phyloP scores from a whole-genome alignment of 768 basidiomycete genomes.

The Hypholoma fasciculare region DNA sequence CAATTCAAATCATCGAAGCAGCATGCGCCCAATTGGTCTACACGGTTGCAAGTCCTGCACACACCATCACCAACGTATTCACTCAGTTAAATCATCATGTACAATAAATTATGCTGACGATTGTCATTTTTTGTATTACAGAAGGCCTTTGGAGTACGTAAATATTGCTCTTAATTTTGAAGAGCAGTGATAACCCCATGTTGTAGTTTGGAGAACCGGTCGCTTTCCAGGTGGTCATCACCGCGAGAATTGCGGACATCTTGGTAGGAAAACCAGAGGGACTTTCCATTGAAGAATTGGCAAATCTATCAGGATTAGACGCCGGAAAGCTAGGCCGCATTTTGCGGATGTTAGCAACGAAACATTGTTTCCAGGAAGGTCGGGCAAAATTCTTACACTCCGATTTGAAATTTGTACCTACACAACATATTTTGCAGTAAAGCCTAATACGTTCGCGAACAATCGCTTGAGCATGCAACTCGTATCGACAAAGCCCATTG shows the following conservation, averaged over 20 bases:
- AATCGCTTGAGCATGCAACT: constrained; percentile 39
- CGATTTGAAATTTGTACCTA: too few relatives aligned
- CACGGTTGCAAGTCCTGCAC: constrained; percentile 24
- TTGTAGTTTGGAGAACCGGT: constrained; percentile 23
- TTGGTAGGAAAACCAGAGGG: constrained; percentile 32
- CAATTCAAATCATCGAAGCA: constrained; percentile 27
- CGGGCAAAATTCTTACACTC: background rate
- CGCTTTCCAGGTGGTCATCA: constrained; percentile 28
- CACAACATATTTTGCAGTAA: constrained; percentile 20
- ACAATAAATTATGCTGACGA: background rate
- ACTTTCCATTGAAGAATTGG: constrained; percentile 28
- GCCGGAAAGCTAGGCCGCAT: constrained; percentile 32
- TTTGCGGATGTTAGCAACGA: constrained; percentile 33
- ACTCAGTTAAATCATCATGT: too few relatives aligned
- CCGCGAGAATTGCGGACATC: constrained; percentile 32
- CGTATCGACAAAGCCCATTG: constrained; percentile 29
- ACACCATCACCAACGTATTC: constrained; percentile 25
- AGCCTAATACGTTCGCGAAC: constrained; percentile 38
- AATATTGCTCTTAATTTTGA: background rate
- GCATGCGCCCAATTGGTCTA: constrained; percentile 26
- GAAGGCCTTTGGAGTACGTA: constrained; percentile 5
- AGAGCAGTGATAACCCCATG: background rate
- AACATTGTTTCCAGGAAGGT: constrained; percentile 41
- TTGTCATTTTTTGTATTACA: background rate
- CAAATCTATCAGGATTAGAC: constrained; percentile 24